Conservation (phyloP, 495 filamentous ascomycete genomes). For the Apodospora peruviana region DNA sequence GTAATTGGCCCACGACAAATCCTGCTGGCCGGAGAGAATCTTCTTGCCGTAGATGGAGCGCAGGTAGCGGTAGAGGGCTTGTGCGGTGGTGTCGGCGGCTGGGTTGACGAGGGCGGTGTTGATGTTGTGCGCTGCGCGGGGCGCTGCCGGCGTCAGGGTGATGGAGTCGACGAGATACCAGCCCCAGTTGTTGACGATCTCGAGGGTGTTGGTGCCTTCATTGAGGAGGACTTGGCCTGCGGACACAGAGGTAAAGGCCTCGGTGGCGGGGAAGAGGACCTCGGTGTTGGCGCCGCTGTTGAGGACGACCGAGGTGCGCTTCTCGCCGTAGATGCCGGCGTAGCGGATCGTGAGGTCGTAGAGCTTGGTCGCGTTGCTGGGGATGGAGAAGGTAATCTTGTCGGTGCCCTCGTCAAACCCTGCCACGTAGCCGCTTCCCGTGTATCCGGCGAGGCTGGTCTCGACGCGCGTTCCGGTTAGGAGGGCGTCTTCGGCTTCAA, state of each 20-base stretch:
- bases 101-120: slow-evolving; percentile 24
- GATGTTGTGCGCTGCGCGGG: slow-evolving; percentile 33
- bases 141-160: slow-evolving; percentile 27
- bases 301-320: slow-evolving; percentile 34
- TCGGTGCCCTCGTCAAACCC: slow-evolving; percentile 34
- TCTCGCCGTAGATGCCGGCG: slow-evolving; percentile 37
- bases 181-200: slow-evolving; percentile 43
- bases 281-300: slow-evolving; percentile 36
- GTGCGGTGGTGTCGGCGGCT: slow-evolving; percentile 17
- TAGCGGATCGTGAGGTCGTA: slow-evolving; percentile 37
- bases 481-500: slow-evolving; percentile 35
- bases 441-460: slow-evolving; percentile 27
- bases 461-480: slow-evolving; percentile 31
- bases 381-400: slow-evolving; percentile 33
- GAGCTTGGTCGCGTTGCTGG: slow-evolving; percentile 22
- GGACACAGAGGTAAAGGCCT: slow-evolving; percentile 20
- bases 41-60: slow-evolving; percentile 40
- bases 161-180: slow-evolving; percentile 43
- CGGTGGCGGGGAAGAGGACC: slow-evolving; percentile 27
- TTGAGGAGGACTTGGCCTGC: slow-evolving; percentile 40
- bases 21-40: slow-evolving; percentile 45
- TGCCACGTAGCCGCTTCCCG: slow-evolving; percentile 37
- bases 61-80: slow-evolving; percentile 29
- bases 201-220: slow-evolving; percentile 35
- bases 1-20: slow-evolving; percentile 30